Evolutionary conservation across 495 filamentous ascomycete species (phyloP), one percentile per base, ranked within the genome.

Genomic region (Penicillium dipodomyicola): DNA sequence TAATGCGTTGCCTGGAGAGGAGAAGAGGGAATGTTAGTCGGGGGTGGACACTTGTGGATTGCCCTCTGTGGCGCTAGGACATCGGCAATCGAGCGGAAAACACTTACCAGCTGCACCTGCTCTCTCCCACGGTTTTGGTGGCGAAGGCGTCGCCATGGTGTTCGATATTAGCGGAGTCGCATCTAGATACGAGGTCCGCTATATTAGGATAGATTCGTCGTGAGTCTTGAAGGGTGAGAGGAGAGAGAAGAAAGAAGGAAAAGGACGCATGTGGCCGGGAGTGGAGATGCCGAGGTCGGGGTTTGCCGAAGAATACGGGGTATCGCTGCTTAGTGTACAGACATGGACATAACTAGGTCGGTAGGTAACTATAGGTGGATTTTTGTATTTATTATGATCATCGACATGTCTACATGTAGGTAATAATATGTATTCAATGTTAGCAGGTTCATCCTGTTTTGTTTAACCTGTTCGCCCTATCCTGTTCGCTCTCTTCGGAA

Each of bases 101-200:
- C 68, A 85, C 78, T 80, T 71, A 63, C 82, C 75, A 57, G 80
- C 69, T 50, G 83, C 82, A 70, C 90, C 87, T 54, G 83, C 81
- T 70, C 85, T 84, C 75, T 97, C 93, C 93, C 93, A 97, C 19
- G 93, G 93, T 75, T 97, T 97, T 35, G 93, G 93, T 63, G 93
- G 93, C 74, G 92, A 93, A 61, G 84, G 83, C 78, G 77, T 73
- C 68, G 76, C 76, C 76, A 79, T 79, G 60, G 39, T 47, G 64
- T 59, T 65, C 19, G 58, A 52, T 58, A 52, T 69, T 63, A 68
- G 49, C 59, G 67, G 62, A 51, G 57, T 70, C 49, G 71, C 72
- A 76, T 77, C 58, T 61, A 67, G 65, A 30, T 47, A 48, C n/a
- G 15, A 17, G 8, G 0, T 47, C 42, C 15, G 35, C 3, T 17